Percentiles rank a stretch among this genome's conserved stretches.
phyloP scores from a whole-genome alignment of 192 early-diverging fungal genomes.

The Spinellus fusiger region DNA sequence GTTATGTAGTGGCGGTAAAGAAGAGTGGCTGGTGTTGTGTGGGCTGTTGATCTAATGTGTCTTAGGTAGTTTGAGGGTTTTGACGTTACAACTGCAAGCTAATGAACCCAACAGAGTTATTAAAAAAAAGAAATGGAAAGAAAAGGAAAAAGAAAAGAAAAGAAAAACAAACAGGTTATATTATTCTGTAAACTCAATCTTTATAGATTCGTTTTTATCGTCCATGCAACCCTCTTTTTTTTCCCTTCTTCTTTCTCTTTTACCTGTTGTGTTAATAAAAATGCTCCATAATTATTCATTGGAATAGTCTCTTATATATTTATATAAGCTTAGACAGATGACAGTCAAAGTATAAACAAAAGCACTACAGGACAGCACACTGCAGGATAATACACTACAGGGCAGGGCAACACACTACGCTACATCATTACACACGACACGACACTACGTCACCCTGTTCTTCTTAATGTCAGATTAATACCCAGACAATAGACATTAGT shows the following conservation, averaged over 20 bases:
- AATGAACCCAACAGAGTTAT: not conserved
- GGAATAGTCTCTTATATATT: not conserved
- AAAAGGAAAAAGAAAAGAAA: not conserved
- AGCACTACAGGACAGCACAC: not conserved
- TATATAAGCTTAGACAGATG: not conserved
- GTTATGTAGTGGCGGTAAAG: not conserved
- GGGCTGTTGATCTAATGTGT: not conserved
- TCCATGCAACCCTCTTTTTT: not conserved
- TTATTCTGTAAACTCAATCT: no score
- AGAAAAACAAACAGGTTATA: no score
- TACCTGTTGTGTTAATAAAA: conserved; percentile 13
- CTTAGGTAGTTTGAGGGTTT: conserved; percentile 5
- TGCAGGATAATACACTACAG: no score
- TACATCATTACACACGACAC: not conserved
- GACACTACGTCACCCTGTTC: not conserved
- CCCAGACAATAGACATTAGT: not conserved
- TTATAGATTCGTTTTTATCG: no score
- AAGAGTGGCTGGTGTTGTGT: not conserved
- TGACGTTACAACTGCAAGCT: conserved; percentile 7
- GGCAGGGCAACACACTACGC: not conserved
- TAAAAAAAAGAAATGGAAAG: not conserved
- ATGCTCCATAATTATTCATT: conserved; percentile 11
- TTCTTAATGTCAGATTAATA: not conserved
- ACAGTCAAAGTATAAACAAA: not conserved
- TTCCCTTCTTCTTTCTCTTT: not conserved